Evolutionary conservation across 2,329 filamentous ascomycete species (phyloP).

Genomic region (Colletotrichum echinochloae): DNA sequence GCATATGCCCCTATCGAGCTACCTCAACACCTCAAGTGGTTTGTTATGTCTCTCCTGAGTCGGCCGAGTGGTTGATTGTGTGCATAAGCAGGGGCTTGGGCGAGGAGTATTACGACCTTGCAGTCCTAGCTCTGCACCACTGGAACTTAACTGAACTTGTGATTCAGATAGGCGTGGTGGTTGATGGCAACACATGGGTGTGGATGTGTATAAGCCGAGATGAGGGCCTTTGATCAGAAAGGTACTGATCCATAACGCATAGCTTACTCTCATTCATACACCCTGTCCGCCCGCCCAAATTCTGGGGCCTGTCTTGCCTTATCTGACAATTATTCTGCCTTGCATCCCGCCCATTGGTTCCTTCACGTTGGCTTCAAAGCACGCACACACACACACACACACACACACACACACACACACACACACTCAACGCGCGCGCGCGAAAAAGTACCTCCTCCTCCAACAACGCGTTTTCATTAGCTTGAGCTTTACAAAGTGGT

Average conservation of each 20-base stretch:
- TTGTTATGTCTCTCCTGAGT: neutral
- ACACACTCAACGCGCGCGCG: no score
- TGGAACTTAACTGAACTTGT: neutral
- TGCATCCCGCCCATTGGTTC: neutral
- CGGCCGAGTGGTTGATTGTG: neutral
- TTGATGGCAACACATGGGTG: no score
- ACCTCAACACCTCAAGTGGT: neutral
- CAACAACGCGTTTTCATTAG: neutral
- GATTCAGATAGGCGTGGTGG: neutral
- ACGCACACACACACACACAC: neutral
- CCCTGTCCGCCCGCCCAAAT: neutral
- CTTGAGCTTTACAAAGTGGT: conserved; percentile 8
- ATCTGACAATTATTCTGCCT: neutral
- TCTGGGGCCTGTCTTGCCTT: neutral
- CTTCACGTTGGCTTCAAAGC: neutral
- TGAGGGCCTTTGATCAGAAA: neutral
- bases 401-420: neutral
- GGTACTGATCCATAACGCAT: neutral
- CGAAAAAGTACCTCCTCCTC: neutral
- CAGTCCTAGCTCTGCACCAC: conserved; percentile 1
- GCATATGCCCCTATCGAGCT: neutral
- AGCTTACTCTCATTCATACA: neutral
- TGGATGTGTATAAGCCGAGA: neutral
- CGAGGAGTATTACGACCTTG: neutral
- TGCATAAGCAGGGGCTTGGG: neutral